These are phyloP conservation scores for Fusarium sp. DNA, from an alignment of 2,329 filamentous ascomycete species.

Conservation along the genomic window DNA sequence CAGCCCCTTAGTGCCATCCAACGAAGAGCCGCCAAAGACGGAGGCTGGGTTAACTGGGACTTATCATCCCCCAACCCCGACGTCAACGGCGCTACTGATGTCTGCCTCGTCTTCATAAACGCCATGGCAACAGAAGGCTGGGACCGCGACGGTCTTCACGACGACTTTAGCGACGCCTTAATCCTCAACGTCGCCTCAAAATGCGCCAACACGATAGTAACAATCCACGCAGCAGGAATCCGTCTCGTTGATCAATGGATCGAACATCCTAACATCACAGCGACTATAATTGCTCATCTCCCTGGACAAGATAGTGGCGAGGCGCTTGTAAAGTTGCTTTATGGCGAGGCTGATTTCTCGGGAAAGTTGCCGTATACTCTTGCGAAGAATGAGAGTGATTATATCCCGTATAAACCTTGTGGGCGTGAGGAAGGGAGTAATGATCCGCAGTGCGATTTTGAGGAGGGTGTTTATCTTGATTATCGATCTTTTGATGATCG, in stretches of 20 bases:
- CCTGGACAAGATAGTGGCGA: slow-evolving; percentile 75
- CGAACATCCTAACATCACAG: slow-evolving; percentile 73
- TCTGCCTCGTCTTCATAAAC: slow-evolving; percentile 87
- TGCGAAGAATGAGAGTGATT: slow-evolving; percentile 65
- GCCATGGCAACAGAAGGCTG: slow-evolving; percentile 83
- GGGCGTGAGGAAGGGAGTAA: slow-evolving; percentile 50
- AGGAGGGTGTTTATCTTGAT: slow-evolving; percentile 66
- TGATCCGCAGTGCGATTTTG: slow-evolving; percentile 72
- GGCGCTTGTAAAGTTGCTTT: slow-evolving; percentile 67
- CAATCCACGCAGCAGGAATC: slow-evolving; percentile 73
- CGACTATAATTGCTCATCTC: slow-evolving; percentile 71
- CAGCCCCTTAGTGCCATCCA: slow-evolving; percentile 58
- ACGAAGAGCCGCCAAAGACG: slow-evolving; percentile 63
- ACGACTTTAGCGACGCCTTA: slow-evolving; percentile 74
- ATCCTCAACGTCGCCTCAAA: slow-evolving; percentile 69
- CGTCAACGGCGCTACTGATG: slow-evolving; percentile 60
- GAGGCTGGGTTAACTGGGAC: slow-evolving; percentile 67
- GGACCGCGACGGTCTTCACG: slow-evolving; percentile 73
- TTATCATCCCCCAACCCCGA: slow-evolving; percentile 49
- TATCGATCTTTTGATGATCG: slow-evolving; percentile 66
- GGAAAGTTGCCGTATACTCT: slow-evolving; percentile 75
- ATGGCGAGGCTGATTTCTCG: slow-evolving; percentile 65
- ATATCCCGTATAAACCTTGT: slow-evolving; percentile 60
- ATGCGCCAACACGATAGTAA: slow-evolving; percentile 73
- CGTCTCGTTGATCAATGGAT: slow-evolving; percentile 74